These are phyloP conservation scores for Sonneratia alba DNA, from an alignment of 345 rosid species.

Conservation along the genomic window DNA sequence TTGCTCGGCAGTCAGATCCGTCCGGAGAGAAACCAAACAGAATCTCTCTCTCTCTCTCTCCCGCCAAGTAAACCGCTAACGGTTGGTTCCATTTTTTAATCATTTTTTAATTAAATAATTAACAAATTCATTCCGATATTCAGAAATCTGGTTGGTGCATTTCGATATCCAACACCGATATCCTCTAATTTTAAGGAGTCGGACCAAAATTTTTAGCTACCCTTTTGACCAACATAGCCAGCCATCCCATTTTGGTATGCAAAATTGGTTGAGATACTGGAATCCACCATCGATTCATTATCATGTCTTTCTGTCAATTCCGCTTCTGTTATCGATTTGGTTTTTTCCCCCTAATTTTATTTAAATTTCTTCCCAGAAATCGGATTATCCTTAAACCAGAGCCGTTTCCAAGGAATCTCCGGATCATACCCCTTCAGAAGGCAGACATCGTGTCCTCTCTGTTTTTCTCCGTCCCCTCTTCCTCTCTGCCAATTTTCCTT, in stretches of 20 bases:
- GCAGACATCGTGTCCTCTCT: not conserved
- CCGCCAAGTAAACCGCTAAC: not conserved
- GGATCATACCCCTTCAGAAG: not conserved
- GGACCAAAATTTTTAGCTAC: too few relatives aligned
- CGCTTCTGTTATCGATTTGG: not conserved
- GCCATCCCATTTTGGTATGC: too few relatives aligned
- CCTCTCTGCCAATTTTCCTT: not conserved
- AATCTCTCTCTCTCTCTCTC: not conserved
- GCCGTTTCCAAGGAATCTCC: slow-evolving; percentile 7
- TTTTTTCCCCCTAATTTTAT: not conserved
- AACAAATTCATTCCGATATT: too few relatives aligned
- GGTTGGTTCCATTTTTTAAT: not conserved
- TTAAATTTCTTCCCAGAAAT: not conserved
- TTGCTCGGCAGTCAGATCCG: not conserved
- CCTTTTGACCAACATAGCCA: too few relatives aligned
- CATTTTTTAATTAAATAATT: too few relatives aligned
- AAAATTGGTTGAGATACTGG: too few relatives aligned
- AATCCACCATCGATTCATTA: too few relatives aligned
- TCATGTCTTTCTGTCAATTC: not conserved
- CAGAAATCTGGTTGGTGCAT: too few relatives aligned
- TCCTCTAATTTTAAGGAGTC: too few relatives aligned
- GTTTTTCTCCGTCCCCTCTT: not conserved
- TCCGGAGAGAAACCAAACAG: not conserved
- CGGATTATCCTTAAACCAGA: slow-evolving; percentile 9
- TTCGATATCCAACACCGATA: too few relatives aligned